These are phyloP conservation scores for Daldinia sp. DNA, from an alignment of 2,329 filamentous ascomycete genomes.

Conservation along the genomic window DNA sequence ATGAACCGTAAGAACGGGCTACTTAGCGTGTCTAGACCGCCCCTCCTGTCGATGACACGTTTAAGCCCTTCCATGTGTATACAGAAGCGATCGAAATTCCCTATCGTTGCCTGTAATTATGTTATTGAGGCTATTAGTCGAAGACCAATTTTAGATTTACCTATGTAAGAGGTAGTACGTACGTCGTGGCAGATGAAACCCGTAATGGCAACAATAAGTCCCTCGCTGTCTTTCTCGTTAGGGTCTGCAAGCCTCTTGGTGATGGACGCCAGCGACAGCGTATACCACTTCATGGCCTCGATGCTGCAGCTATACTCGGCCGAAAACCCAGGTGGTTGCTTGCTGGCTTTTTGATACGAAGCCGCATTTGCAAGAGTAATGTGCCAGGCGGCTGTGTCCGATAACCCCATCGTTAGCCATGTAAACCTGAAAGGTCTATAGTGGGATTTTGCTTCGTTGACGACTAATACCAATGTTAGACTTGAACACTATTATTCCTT, in stretches of 20 bases:
- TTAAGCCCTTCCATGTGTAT: constrained; percentile 42
- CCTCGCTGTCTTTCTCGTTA: constrained; percentile 32
- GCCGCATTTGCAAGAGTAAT: constrained; percentile 44
- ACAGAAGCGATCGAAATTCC: constrained; percentile 41
- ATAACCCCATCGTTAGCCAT: constrained; percentile 42
- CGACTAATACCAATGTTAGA: constrained; percentile 32
- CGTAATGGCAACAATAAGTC: constrained; percentile 40
- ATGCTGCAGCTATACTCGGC: constrained; percentile 31
- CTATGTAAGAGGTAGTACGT: constrained; percentile 9
- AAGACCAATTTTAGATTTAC: neutral
- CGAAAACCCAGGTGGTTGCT: constrained; percentile 5
- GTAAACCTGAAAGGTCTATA: constrained; percentile 41
- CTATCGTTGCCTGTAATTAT: constrained; percentile 29
- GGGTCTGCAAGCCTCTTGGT: constrained; percentile 37
- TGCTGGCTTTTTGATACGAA: constrained; percentile 24
- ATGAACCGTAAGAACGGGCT: constrained; percentile 40
- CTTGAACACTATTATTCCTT: neutral
- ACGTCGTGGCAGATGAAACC: constrained; percentile 44
- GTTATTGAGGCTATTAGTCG: too few relatives aligned
- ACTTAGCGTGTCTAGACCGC: constrained; percentile 38
- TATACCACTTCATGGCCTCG: constrained; percentile 44
- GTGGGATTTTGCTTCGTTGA: constrained; percentile 34
- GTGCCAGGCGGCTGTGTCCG: constrained; percentile 41
- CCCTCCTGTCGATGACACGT: constrained; percentile 38
- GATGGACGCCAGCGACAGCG: constrained; percentile 38